These are phyloP conservation scores for Strobilomyces echinocephalus DNA, from an alignment of 768 basidiomycete species.

Conservation along the genomic window DNA sequence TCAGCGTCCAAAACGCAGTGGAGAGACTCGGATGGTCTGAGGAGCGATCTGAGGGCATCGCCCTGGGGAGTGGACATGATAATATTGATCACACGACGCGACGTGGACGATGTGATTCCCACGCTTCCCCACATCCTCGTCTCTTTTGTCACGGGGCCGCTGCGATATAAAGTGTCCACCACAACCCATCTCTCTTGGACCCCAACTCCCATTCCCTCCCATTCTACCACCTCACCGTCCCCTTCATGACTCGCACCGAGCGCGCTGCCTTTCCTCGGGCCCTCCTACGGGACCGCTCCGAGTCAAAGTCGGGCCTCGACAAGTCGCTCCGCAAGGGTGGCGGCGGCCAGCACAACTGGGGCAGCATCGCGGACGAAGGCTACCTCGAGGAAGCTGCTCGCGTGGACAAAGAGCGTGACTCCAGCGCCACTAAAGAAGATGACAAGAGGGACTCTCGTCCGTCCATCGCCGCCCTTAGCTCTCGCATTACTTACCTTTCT, in stretches of 20 bases:
- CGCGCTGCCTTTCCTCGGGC: constrained; percentile 70
- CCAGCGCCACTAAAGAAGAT: constrained; percentile 29
- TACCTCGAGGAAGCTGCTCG: constrained; percentile 55
- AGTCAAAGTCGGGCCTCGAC: constrained; percentile 73
- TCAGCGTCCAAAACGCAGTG: constrained; percentile 42
- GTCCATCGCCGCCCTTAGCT: neutral
- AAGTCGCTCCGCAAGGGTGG: constrained; percentile 72
- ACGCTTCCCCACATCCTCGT: constrained; percentile 27
- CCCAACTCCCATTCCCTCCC: neutral
- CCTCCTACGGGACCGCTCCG: constrained; percentile 70
- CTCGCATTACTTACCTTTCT: constrained; percentile 5
- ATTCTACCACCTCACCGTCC: neutral
- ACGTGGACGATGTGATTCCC: constrained; percentile 13
- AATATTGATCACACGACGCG: constrained; percentile 9
- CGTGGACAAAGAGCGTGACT: constrained; percentile 52
- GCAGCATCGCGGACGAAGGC: constrained; percentile 59
- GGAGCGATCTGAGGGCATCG: constrained; percentile 17
- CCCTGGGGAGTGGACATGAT: constrained; percentile 13
- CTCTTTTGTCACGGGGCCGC: neutral
- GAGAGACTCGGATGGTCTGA: constrained; percentile 44
- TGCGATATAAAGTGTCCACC: constrained; percentile 20
- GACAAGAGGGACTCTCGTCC: constrained; percentile 20
- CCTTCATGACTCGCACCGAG: constrained; percentile 74
- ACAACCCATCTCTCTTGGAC: neutral
- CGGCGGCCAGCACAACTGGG: constrained; percentile 84